phyloP scores from a whole-genome alignment of 2,329 filamentous ascomycete species.

The Cordyceps farinosa region DNA sequence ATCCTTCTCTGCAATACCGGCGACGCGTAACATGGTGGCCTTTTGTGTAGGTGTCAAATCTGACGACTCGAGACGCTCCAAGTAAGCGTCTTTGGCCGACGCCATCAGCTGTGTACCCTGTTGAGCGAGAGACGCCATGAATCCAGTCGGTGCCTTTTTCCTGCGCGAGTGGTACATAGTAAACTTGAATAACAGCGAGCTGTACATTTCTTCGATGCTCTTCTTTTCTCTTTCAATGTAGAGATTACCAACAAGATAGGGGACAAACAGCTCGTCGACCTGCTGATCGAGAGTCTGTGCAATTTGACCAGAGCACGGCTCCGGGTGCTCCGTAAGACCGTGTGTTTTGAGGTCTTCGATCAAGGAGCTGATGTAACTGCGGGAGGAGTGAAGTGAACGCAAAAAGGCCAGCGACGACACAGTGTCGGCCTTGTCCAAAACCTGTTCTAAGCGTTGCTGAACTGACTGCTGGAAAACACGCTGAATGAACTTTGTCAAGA shows the following conservation, averaged over 20 bases:
- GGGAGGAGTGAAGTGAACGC: conserved; percentile 83
- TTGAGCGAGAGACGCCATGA: conserved; percentile 88
- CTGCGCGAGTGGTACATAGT: conserved; percentile 88
- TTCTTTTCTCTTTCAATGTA: conserved; percentile 68
- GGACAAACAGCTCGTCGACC: conserved; percentile 73
- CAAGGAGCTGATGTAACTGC: conserved; percentile 80
- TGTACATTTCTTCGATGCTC: conserved; percentile 77
- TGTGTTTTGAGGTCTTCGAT: conserved; percentile 93
- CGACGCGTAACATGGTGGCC: conserved; percentile 83
- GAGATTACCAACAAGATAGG: conserved; percentile 64
- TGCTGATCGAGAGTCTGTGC: conserved; percentile 71
- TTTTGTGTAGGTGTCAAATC: conserved; percentile 87
- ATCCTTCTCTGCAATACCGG: conserved; percentile 72
- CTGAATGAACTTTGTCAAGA: conserved; percentile 88
- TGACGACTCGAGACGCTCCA: conserved; percentile 82
- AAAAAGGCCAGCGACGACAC: conserved; percentile 91
- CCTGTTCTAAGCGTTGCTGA: conserved; percentile 91
- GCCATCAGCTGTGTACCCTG: conserved; percentile 85
- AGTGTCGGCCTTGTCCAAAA: conserved; percentile 88
- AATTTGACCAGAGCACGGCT: conserved; percentile 82
- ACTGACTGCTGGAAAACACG: conserved; percentile 97
- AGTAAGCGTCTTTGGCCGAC: conserved; percentile 85
- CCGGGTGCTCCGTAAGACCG: conserved; percentile 90
- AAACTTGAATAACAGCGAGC: conserved; percentile 91
- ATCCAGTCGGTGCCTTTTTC: conserved; percentile 85